These are phyloP conservation scores for Glycine latifolia DNA, from an alignment of 306 rosid genomes.

Conservation along the genomic window DNA sequence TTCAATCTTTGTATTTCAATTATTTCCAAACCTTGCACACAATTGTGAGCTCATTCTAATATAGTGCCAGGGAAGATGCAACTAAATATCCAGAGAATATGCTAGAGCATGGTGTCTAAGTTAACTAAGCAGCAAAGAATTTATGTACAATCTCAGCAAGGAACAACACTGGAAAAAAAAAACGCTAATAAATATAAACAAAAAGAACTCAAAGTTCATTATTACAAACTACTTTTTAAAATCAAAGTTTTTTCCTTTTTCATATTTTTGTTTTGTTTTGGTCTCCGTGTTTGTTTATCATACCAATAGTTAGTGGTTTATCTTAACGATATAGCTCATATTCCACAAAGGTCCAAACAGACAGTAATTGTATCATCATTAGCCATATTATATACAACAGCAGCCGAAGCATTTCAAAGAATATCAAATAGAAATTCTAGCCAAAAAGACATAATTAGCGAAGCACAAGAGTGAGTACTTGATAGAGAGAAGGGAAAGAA, in stretches of 20 bases:
- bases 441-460: neutral
- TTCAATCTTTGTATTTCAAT: too few relatives aligned
- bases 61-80: neutral
- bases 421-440: conserved; percentile 20
- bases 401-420: neutral
- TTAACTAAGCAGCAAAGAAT: conserved; percentile 53
- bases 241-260: neutral
- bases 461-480: neutral
- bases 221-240: neutral
- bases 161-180: conserved; percentile 62
- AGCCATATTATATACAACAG: neutral
- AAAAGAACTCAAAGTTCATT: conserved; percentile 10
- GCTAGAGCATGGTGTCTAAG: neutral
- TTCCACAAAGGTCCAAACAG: conserved; percentile 25
- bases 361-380: neutral
- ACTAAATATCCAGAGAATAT: neutral
- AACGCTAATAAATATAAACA: neutral
- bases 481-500: neutral
- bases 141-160: conserved; percentile 66
- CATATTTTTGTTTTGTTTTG: neutral
- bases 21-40: too few relatives aligned
- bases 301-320: neutral
- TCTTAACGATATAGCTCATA: neutral
- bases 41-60: too few relatives aligned
- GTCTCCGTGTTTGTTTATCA: neutral